Percentiles rank a stretch among this genome's conserved stretches.
These are phyloP conservation scores for Xerocomellus chrysenteron DNA, from an alignment of 768 basidiomycete species.

Conservation along the genomic window DNA sequence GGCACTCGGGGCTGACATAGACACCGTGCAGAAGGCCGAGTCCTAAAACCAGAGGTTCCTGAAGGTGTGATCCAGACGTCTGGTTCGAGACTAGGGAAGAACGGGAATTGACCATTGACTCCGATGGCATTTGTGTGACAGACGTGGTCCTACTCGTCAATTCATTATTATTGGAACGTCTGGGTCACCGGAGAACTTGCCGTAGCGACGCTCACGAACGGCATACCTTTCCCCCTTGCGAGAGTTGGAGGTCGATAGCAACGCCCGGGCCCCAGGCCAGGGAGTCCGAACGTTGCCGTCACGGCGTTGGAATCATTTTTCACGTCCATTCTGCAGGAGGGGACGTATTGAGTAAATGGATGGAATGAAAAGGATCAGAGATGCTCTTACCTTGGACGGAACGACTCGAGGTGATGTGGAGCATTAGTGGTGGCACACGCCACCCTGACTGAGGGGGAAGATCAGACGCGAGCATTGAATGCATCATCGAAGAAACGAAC, in stretches of 20 bases:
- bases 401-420: background rate
- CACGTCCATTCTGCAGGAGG: constrained; percentile 40
- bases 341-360: background rate
- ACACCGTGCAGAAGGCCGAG: too few species aligned
- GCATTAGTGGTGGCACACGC: background rate
- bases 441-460: constrained; percentile 10
- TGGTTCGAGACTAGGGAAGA: too few species aligned
- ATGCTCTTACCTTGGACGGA: constrained; percentile 22
- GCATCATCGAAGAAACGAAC: background rate
- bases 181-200: constrained; percentile 33
- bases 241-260: constrained; percentile 42
- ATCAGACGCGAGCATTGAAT: constrained; percentile 9
- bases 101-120: too few species aligned
- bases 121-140: too few species aligned
- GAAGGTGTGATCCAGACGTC: too few species aligned
- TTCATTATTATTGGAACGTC: too few species aligned
- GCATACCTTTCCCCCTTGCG: constrained; percentile 41
- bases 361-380: too few species aligned
- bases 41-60: too few species aligned
- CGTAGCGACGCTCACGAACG: constrained; percentile 43
- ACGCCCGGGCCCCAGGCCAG: constrained; percentile 49
- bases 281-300: constrained; percentile 37
- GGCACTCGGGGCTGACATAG: too few species aligned
- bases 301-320: constrained; percentile 43
- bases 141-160: too few species aligned